Base-by-base conservation (phyloP, 495 filamentous ascomycete species). In the Xylaria sp. region DNA sequence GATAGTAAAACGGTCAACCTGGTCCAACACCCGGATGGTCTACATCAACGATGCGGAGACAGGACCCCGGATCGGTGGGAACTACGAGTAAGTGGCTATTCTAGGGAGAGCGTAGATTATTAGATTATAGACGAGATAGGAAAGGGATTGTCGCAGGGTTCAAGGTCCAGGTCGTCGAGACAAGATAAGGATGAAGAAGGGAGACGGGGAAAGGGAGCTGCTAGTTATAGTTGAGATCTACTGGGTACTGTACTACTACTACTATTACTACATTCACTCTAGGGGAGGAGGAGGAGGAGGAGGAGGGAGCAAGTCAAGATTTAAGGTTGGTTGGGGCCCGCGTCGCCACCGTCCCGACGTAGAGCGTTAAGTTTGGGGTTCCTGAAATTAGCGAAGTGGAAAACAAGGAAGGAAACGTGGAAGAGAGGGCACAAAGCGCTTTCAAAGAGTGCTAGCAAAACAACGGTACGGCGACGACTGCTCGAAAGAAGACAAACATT, bases 21-120 rank as follows among this genome's bases (percentile, higher is more conserved):
- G 4, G 43, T 37, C 29, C 31, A 24, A 40, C 8, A 66, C 31
- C 43, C 44, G 44, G 44, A 50, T 41, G 41, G 41, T 21, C 61
- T 48, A 48, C 33, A 21, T 17, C 31, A 46, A 48, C 15, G 15
- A 31, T 64, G 41, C 61, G 41, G 61, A 46, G 61, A 19, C 9
- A 37, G 61, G 21, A 46, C 37, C 37, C 61, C 19, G 17, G 26
- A 44, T 63, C 26, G 11, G 41, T 31, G n/a, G n/a, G 59, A 57
- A 19, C 53, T 9, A 14, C 57, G 57, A 59, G 57, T 59, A 59
- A 59, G n/a, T n/a, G n/a, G n/a, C n/a, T n/a, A n/a, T n/a, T n/a
- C n/a, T n/a, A n/a, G n/a, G n/a, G n/a, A n/a, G 8, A 29, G 21
- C 15, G 26, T 55, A 7, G 52, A 55, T 31, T 55, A 6, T n/a